Percentiles rank a stretch among this genome's conserved stretches.
These are phyloP conservation scores for Rhodotorula kratochvilovae DNA, from an alignment of 768 basidiomycete species.

Conservation along the genomic window DNA sequence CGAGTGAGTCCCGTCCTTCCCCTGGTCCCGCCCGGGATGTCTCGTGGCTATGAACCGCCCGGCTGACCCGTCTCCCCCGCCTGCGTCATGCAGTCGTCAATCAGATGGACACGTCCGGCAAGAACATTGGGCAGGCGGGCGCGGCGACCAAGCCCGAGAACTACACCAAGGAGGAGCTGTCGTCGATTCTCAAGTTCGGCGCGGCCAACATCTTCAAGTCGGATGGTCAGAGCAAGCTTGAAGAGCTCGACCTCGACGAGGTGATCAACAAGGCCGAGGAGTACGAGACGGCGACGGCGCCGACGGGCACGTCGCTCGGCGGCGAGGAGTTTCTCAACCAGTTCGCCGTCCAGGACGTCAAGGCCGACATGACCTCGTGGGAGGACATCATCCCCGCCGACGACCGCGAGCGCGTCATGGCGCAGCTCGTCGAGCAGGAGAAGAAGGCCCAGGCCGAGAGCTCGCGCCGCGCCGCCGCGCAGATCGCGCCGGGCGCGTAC, in stretches of 20 bases:
- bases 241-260: constrained; percentile 98
- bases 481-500: constrained; percentile 63
- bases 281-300: constrained; percentile 84
- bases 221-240: constrained; percentile 93
- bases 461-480: constrained; percentile 78
- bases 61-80: neutral
- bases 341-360: constrained; percentile 96
- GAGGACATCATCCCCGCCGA: constrained; percentile 97
- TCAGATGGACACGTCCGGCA: constrained; percentile 99
- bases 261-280: constrained; percentile 94
- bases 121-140: constrained; percentile 68
- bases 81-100: constrained; percentile 96
- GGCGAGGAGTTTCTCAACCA: constrained; percentile 93
- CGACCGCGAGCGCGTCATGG: constrained; percentile 66
- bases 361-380: constrained; percentile 93
- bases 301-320: constrained; percentile 79
- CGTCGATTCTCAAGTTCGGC: constrained; percentile 96
- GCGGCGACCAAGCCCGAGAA: constrained; percentile 46
- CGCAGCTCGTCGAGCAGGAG: constrained; percentile 56
- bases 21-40: neutral
- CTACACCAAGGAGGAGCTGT: constrained; percentile 87
- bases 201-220: constrained; percentile 99
- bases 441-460: constrained; percentile 54
- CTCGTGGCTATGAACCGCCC: neutral
- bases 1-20: constrained; percentile 56